Base-by-base conservation (phyloP, 1,139 yeast species). In the Neolecta irregularis region DNA sequence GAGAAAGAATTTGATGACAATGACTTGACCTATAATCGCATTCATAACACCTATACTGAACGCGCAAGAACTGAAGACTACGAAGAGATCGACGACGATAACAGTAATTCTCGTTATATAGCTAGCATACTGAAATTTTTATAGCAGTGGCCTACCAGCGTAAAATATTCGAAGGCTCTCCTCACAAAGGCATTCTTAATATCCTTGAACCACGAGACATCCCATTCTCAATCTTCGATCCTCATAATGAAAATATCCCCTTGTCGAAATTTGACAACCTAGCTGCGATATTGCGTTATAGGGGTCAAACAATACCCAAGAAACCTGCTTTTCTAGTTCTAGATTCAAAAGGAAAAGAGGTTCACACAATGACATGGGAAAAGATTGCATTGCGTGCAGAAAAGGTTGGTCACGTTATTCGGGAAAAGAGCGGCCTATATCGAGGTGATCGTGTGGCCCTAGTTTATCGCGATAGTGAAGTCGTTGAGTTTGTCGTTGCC, bases 371-470 rank as follows among this genome's bases (percentile, higher is more conserved):
- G 8, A 65, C 88, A 0, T 91, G 98, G 98, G 95, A 81, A 43
- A 85, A 81, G 51, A 60, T 91, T 15, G 79, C 81, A 41, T 56
- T 75, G 31, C 70, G 77, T 46, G 78, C 95, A 0, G 92, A 81
- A 48, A 80, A 79, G 49, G 75, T 91, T 12, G 94, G 95, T 0
- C 80, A 76, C 50, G 91, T 80, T 53, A 74, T 91, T 43, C 62
- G 71, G 33, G 92, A 80, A 48, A 74, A 74, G 49, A 65, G 78
- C 1, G 72, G 74, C 2, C 57, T 81, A 32, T 77, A 74, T 49
- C 71, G 78, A 26, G 81, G 78, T 46, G 95, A 83, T 50, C 67
- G 93, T 17, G 93, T 88, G 1, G 71, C 81, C 17, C 60, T 91
- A 26, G 66, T 91, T 46, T 91, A 83, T 51, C 81, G 80, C 46